Percentiles rank a stretch among this genome's conserved stretches.
Conservation (phyloP, 2,329 filamentous ascomycete species). For the Penicillium frequentans region DNA sequence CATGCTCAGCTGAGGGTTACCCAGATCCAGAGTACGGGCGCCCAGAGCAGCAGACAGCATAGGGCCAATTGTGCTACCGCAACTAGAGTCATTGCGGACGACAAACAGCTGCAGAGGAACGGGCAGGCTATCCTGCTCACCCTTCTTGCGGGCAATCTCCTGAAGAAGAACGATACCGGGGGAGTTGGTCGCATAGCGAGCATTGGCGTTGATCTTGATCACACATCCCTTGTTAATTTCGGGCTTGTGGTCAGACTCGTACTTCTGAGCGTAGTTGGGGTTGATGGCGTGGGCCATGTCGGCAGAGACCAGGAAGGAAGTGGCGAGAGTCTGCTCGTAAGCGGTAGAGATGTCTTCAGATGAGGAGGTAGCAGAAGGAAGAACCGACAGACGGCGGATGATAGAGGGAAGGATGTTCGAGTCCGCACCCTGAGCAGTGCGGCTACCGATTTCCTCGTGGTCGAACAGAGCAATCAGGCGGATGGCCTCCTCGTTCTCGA, state of each 20-base stretch:
- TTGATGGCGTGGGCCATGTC: slow-evolving; percentile 98
- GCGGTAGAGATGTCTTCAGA: slow-evolving; percentile 71
- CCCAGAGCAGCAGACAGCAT: slow-evolving; percentile 88
- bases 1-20: slow-evolving; percentile 94
- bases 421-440: slow-evolving; percentile 88
- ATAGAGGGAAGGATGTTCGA: slow-evolving; percentile 88
- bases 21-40: slow-evolving; percentile 84
- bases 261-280: slow-evolving; percentile 90
- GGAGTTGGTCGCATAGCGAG: slow-evolving; percentile 93
- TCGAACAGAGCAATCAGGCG: slow-evolving; percentile 94
- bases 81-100: slow-evolving; percentile 90
- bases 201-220: slow-evolving; percentile 98
- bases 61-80: slow-evolving; percentile 96
- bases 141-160: slow-evolving; percentile 70
- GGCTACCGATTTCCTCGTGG: slow-evolving; percentile 94
- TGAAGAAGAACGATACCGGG: slow-evolving; percentile 91
- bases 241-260: slow-evolving; percentile 86
- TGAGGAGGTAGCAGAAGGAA: slow-evolving; percentile 62
- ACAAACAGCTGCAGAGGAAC: slow-evolving; percentile 96
- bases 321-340: slow-evolving; percentile 88
- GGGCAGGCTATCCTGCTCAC: slow-evolving; percentile 56
- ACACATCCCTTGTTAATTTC: slow-evolving; percentile 96
- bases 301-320: slow-evolving; percentile 90
- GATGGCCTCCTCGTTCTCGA: slow-evolving; percentile 77
- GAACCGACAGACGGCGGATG: slow-evolving; percentile 78